Conservation (phyloP, 192 early-diverging fungal genomes). For the Dissophora ornata region DNA sequence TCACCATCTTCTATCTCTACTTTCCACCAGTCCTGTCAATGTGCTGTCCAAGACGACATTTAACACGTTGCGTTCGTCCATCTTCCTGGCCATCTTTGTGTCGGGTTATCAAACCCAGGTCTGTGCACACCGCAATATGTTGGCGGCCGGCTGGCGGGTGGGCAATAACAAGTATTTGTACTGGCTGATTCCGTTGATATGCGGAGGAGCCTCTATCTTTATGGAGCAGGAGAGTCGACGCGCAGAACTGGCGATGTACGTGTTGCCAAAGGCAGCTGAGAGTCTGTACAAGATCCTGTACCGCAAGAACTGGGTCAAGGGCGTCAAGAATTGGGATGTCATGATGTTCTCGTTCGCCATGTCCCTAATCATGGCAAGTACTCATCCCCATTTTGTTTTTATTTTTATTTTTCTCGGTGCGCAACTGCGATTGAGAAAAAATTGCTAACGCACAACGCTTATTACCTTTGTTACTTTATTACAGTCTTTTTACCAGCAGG, state of each 20-base stretch:
- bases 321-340: conserved; percentile 72
- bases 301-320: conserved; percentile 63
- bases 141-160: conserved; percentile 30
- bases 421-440: background rate
- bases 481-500: conserved; percentile 69
- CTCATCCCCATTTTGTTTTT: conserved; percentile 9
- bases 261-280: conserved; percentile 76
- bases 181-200: conserved; percentile 68
- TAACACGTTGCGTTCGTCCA: conserved; percentile 69
- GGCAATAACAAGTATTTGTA: conserved; percentile 74
- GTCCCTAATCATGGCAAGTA: conserved; percentile 76
- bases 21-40: conserved; percentile 57
- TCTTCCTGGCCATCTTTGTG: conserved; percentile 76
- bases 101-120: conserved; percentile 72
- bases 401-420: too few relatives aligned
- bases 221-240: conserved; percentile 77
- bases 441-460: too few relatives aligned
- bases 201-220: conserved; percentile 67
- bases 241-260: conserved; percentile 80
- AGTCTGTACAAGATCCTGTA: conserved; percentile 75
- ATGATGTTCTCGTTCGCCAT: conserved; percentile 69
- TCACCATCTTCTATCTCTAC: background rate
- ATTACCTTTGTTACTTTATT: background rate
- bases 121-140: conserved; percentile 71
- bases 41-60: conserved; percentile 60